Evolutionary conservation across 148 eudicot genomes (phyloP).

Genomic region (Nyssa sinensis): DNA sequence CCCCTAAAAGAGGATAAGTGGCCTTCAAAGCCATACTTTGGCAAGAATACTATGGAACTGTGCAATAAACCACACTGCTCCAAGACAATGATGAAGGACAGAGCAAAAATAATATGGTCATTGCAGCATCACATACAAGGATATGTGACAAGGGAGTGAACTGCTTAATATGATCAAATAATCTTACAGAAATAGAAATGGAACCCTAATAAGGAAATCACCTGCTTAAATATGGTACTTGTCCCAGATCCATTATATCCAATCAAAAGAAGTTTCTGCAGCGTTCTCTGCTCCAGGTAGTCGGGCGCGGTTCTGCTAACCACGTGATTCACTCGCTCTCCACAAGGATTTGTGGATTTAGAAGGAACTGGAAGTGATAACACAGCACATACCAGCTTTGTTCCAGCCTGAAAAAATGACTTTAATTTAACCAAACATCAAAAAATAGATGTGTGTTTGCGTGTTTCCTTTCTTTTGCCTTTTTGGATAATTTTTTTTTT

Average conservation of each 20-base stretch:
- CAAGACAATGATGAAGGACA: background rate
- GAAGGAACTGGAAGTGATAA: constrained; percentile 91
- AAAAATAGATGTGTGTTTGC: background rate
- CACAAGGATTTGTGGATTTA: constrained; percentile 46
- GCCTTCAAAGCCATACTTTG: too few relatives aligned
- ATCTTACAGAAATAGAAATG: background rate
- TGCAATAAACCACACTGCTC: background rate
- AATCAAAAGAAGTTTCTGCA: constrained; percentile 79
- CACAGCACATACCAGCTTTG: constrained; percentile 88
- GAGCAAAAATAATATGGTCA: background rate
- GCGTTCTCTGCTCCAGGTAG: constrained; percentile 62
- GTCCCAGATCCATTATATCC: constrained; percentile 90
- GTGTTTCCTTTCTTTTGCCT: too few relatives aligned
- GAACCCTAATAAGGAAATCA: constrained; percentile 16
- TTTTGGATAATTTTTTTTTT: too few relatives aligned
- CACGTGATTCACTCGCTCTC: constrained; percentile 56
- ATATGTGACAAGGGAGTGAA: background rate
- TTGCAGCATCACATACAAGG: background rate
- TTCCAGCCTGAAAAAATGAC: constrained; percentile 70
- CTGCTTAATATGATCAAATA: background rate
- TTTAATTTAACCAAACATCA: background rate
- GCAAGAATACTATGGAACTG: background rate
- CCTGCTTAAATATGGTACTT: constrained; percentile 97
- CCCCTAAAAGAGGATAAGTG: too few relatives aligned
- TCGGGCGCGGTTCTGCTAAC: constrained; percentile 52